Conservation (phyloP, 495 filamentous ascomycete species). For the Cetradonia linearis region DNA sequence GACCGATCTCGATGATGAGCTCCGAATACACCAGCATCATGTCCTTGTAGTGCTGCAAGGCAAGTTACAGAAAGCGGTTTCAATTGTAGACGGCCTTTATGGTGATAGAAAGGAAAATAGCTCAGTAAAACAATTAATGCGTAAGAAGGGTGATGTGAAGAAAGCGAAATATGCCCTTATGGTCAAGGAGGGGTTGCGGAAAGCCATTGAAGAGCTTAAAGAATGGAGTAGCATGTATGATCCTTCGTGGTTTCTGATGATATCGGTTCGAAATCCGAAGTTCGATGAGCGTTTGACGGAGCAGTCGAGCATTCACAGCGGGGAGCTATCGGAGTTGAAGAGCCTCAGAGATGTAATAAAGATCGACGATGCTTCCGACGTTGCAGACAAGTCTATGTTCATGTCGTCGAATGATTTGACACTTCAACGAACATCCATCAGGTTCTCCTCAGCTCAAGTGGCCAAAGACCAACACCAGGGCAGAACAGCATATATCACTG, state of each 20-base stretch:
- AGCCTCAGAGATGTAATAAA: constrained; percentile 14
- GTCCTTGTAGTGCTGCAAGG: constrained; percentile 24
- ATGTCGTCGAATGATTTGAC: constrained; percentile 20
- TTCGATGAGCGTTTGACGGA: constrained; percentile 20
- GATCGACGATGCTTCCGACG: background rate
- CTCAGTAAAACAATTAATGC: constrained; percentile 1
- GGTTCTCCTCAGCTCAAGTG: constrained; percentile 16
- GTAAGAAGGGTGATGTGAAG: constrained; percentile 17
- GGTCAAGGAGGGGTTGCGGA: constrained; percentile 18
- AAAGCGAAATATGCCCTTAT: constrained; percentile 25
- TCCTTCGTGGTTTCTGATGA: constrained; percentile 26
- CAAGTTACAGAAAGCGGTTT: constrained; percentile 8
- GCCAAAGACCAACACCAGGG: constrained; percentile 11
- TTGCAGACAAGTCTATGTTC: constrained; percentile 18
- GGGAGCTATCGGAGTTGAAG: constrained; percentile 12
- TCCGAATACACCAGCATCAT: constrained; percentile 26
- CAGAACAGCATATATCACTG: constrained; percentile 12
- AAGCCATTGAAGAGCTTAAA: constrained; percentile 23
- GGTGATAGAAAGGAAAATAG: background rate
- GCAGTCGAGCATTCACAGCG: constrained; percentile 1
- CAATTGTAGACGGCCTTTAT: background rate
- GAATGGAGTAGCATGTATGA: constrained; percentile 26
- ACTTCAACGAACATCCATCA: constrained; percentile 8
- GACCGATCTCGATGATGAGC: constrained; percentile 29
- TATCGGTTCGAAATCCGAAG: constrained; percentile 8